Evolutionary conservation across 2,329 filamentous ascomycete species (phyloP).

Genomic region (Neophaeococcomyces mojaviensis): DNA sequence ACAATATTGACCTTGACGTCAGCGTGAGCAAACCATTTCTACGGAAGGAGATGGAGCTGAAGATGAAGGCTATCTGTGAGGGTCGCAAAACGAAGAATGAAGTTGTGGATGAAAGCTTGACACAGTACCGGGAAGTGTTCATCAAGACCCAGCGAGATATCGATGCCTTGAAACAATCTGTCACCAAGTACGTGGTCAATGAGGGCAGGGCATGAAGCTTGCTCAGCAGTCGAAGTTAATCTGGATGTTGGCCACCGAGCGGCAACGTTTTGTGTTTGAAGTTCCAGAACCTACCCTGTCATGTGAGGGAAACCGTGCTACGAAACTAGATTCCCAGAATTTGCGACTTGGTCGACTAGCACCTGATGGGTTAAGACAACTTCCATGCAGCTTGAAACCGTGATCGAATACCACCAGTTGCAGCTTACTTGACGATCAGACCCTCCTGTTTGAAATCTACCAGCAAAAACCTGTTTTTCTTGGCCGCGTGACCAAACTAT

Average conservation of each 20-base stretch:
- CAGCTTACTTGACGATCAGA: too few relatives aligned
- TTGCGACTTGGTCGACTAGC: too few relatives aligned
- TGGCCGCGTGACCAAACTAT: too few relatives aligned
- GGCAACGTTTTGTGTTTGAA: background rate
- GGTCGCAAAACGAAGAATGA: conserved; percentile 66
- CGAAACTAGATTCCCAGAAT: too few relatives aligned
- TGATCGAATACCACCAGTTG: too few relatives aligned
- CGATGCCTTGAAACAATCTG: conserved; percentile 52
- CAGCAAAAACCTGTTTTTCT: too few relatives aligned
- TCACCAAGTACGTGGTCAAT: conserved; percentile 49
- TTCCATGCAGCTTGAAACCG: too few relatives aligned
- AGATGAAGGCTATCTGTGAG: conserved; percentile 95
- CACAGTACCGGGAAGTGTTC: conserved; percentile 82
- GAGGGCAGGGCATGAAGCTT: conserved; percentile 10
- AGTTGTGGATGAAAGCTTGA: conserved; percentile 74
- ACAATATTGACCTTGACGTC: conserved; percentile 85
- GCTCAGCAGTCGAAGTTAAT: background rate
- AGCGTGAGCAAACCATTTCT: conserved; percentile 93
- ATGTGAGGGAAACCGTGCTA: too few relatives aligned
- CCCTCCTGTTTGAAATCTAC: too few relatives aligned
- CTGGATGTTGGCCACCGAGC: too few relatives aligned
- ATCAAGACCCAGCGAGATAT: conserved; percentile 71
- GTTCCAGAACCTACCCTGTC: too few relatives aligned
- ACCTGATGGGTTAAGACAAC: too few relatives aligned
- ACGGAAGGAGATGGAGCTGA: conserved; percentile 93